Base-by-base conservation (phyloP, 768 basidiomycete genomes). In the Collybia nuda region DNA sequence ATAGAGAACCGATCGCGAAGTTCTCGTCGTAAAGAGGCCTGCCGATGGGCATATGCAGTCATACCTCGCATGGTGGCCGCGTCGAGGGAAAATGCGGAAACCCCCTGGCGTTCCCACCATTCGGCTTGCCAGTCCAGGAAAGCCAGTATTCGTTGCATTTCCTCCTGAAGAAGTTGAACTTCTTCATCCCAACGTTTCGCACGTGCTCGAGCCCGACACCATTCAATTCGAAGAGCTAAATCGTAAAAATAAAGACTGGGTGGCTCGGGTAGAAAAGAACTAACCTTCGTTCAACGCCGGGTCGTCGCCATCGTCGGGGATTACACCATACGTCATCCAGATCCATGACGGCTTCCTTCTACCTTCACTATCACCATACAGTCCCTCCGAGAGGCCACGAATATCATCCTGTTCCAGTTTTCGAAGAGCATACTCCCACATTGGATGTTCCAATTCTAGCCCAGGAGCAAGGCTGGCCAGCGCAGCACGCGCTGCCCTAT, bases 211-310 rank as follows among this genome's bases (percentile, higher is more conserved):
- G 45, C 48, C 44, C 52, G 51, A 44, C 53, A 55, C 23, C 41
- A 58, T 24, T 58, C 48, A 21, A 52, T 55, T 2, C 50, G 40
- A 38, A 55, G 47, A n/a, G 40, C 54, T 58, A 40, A n/a, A n/a
- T n/a, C n/a, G 32, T 6, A 17, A 12, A 37, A n/a, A 26, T 18
- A 43, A n/a, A 44, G 23, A 37, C n/a, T n/a, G n/a, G n/a, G 21
- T 18, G 2, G 18, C 19, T 22, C 17, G 29, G 32, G 29, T 19
- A n/a, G n/a, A n/a, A n/a, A n/a, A n/a, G n/a, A 26, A 23, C 21
- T 23, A 37, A 45, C 18, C 6, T 51, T 46, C 45, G 45, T 36
- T 46, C 28, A 46, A 14, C 4, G 8, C 45, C 3, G 28, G 28
- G 35, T 46, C n/a, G 7, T 24, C 26, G 18, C n/a, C n/a, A n/a